Evolutionary conservation across 305 asterid genomes (phyloP).

Genomic region (Plantago rigida): DNA sequence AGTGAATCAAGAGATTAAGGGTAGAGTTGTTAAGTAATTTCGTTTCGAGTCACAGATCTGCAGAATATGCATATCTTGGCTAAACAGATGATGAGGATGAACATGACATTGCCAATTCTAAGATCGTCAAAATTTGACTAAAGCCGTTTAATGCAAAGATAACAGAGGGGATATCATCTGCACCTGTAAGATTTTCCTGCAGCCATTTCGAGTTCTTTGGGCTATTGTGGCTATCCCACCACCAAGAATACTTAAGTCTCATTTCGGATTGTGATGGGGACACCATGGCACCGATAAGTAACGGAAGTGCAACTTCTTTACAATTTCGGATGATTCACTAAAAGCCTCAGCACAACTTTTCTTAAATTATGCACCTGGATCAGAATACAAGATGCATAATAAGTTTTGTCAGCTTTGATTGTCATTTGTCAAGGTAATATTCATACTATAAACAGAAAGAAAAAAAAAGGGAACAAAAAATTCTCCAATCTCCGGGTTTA

Average conservation of each 20-base stretch:
- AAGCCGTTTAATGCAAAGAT: neutral
- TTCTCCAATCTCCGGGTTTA: neutral
- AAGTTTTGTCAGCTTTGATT: neutral
- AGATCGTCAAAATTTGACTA: neutral
- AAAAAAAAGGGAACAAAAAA: constrained; percentile 7
- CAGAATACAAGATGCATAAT: constrained; percentile 21
- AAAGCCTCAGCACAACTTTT: constrained; percentile 19
- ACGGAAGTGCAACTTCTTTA: constrained; percentile 43
- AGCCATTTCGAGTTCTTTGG: constrained; percentile 99
- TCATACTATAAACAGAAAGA: neutral
- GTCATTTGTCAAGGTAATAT: neutral
- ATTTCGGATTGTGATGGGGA: constrained; percentile 49
- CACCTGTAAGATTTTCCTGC: constrained; percentile 86
- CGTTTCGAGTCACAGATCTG: neutral
- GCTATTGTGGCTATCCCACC: constrained; percentile 97
- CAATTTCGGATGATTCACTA: constrained; percentile 33
- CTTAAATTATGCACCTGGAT: constrained; percentile 26
- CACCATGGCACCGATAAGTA: constrained; percentile 53
- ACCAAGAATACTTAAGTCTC: constrained; percentile 82
- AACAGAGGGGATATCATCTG: constrained; percentile 13
- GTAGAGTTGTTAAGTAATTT: neutral
- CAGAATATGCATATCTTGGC: neutral
- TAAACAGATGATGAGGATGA: neutral
- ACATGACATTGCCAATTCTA: neutral
- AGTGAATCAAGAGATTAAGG: too few relatives aligned